Base-by-base conservation (phyloP, 106 monocot species). In the Phalaenopsis equestris region DNA sequence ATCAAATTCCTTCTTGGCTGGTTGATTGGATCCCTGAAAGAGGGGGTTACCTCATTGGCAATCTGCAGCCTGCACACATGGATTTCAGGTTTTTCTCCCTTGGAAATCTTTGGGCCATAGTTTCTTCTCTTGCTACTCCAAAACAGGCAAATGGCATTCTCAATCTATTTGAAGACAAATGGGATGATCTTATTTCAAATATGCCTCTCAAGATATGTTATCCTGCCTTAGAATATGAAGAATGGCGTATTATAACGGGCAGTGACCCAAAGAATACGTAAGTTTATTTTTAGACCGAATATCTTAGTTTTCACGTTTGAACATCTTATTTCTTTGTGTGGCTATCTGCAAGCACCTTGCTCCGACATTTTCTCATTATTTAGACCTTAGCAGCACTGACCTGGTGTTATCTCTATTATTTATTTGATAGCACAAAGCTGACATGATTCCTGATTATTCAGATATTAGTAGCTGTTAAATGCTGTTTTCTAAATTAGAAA, bases 181-280 rank as follows among this genome's bases (percentile, higher is more conserved):
- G 92, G 96, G 92, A 96, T 80, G 93, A 93, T 84, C 78, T 96
- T 79, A 83, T 96, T 16, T 93, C 84, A 65, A 85, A 88, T 55
- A 96, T 96, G 96, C 96, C 96, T 58, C 81, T 96, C 4, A 96
- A 96, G 80, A 96, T 96, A 79, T 96, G 93, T 49, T 96, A 90
- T 70, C 96, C 93, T 41, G 91, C 96, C 48, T 76, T 96, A 46
- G 93, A 93, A 57, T 93, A 80, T 80, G 96, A 93, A 75, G 93
- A 96, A 78, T 96, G 96, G 96, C 88, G 90, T 67, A 91, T 93
- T 73, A 96, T 91, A 38, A 96, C 93, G 61, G 96, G 96, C 67
- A 91, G 96, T 74, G 96, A 96, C 81, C 96, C 96, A 8, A 96
- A 96, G 80, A 96, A 96, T 77, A 96, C 96, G 93, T 95, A 77